Base-by-base conservation (phyloP, 2,329 filamentous ascomycete species). In the Acephala macrosclerotiorum region DNA sequence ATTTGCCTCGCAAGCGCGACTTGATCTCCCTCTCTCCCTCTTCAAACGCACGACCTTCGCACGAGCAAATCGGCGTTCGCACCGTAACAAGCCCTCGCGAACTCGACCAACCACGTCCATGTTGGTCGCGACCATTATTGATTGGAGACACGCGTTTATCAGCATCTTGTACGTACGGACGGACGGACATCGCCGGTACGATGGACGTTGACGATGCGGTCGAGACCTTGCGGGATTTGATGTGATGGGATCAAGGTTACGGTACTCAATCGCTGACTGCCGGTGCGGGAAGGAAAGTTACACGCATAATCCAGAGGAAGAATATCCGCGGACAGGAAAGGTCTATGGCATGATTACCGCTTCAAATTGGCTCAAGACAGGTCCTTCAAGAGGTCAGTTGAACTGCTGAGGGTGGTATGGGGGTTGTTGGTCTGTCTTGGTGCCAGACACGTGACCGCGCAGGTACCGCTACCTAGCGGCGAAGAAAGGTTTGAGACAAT, bases 101-200 rank as follows among this genome's bases (percentile, higher is more conserved):
- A 11, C 4, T 25, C 45, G 45, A 49, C 45, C 18, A n/a, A 49
- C 20, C 4, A 1, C 9, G 25, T 49, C n/a, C 45, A 49, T n/a
- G 45, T 49, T 49, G 7, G n/a, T 49, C 11, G 25, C 45, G 1
- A 22, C 45, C 7, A 11, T 49, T n/a, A 49, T 22, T 25, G n/a
- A 49, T 49, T 49, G 45, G 45, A 49, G 42, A 49, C 45, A 49
- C 45, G 45, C n/a, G n/a, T 49, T 49, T 49, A 22, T 49, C 45
- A 2, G 11, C 8, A 22, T 8, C 45, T 22, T 49, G 20, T 2
- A n/a, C n/a, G 42, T 18, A 7, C 42, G 18, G 16, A n/a, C n/a
- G n/a, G n/a, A n/a, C n/a, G n/a, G n/a, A n/a, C n/a, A n/a, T n/a
- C n/a, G n/a, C n/a, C n/a, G n/a, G n/a, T n/a, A n/a, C n/a, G n/a